Evolutionary conservation across 495 filamentous ascomycete genomes (phyloP).

Genomic region (Hypomontagnella submonticulosa): DNA sequence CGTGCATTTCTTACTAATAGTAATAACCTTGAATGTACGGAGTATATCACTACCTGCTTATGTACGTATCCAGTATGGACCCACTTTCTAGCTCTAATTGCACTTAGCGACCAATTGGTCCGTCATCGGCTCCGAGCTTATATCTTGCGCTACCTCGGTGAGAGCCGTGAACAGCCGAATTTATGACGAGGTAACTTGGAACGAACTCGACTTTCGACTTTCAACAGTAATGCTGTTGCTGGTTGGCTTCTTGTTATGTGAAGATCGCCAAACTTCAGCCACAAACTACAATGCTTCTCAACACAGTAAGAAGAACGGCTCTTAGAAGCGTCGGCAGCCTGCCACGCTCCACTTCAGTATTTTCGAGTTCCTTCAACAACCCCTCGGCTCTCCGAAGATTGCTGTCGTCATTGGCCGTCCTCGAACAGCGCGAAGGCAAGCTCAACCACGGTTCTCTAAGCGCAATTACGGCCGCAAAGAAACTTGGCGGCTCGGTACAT

Average conservation of each 20-base stretch:
- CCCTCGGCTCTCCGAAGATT: constrained; percentile 70
- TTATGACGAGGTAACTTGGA: constrained; percentile 15
- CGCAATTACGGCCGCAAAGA: constrained; percentile 86
- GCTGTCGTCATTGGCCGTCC: constrained; percentile 86
- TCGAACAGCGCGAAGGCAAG: constrained; percentile 93
- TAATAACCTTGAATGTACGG: no score
- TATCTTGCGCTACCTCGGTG: constrained; percentile 35
- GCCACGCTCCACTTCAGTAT: constrained; percentile 38
- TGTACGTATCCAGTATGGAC: background rate
- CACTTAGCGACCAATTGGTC: background rate
- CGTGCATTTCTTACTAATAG: background rate
- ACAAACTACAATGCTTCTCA: constrained; percentile 41
- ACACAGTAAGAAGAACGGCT: constrained; percentile 37
- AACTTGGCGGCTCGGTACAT: constrained; percentile 85
- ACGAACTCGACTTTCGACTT: constrained; percentile 5
- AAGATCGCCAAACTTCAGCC: constrained; percentile 18
- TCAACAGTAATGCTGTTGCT: constrained; percentile 4
- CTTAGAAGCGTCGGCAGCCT: constrained; percentile 41
- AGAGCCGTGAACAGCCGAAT: constrained; percentile 45
- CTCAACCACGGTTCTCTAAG: constrained; percentile 84
- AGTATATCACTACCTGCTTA: constrained; percentile 3
- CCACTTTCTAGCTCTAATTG: no score
- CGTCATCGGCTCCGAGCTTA: constrained; percentile 21
- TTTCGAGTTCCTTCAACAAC: constrained; percentile 39
- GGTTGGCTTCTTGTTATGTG: background rate